These are phyloP conservation scores for Entomortierella lignicola DNA, from an alignment of 192 early-diverging fungal species.

Conservation along the genomic window DNA sequence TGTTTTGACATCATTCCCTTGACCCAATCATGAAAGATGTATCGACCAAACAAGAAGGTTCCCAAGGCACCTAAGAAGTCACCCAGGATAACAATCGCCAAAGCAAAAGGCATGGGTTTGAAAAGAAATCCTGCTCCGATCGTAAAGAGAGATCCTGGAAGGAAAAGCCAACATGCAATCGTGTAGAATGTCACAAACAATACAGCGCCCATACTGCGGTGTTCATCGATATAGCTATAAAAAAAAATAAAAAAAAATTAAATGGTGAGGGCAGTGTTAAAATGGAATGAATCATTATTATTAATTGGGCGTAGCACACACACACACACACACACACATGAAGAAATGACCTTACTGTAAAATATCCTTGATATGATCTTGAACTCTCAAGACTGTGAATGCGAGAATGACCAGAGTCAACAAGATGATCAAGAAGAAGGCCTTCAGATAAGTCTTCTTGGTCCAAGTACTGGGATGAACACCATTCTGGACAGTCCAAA, in stretches of 20 bases:
- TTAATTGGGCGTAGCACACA: background rate
- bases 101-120: conserved; percentile 54
- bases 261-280: no score
- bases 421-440: conserved; percentile 5
- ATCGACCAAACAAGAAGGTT: conserved; percentile 57
- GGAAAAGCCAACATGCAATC: conserved; percentile 37
- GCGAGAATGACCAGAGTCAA: conserved; percentile 33
- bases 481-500: conserved; percentile 35
- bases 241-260: background rate
- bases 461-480: conserved; percentile 44
- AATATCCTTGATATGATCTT: conserved; percentile 59
- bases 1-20: conserved; percentile 49
- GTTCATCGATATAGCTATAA: conserved; percentile 31
- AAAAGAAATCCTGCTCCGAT: conserved; percentile 59
- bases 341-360: conserved; percentile 20
- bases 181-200: conserved; percentile 43
- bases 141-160: conserved; percentile 52
- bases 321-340: background rate
- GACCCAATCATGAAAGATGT: conserved; percentile 60
- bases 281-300: no score
- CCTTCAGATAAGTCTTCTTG: conserved; percentile 33
- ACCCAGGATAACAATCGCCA: conserved; percentile 46
- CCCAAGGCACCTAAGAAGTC: conserved; percentile 54
- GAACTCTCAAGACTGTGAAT: conserved; percentile 51
- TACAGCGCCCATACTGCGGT: conserved; percentile 25